Evolutionary conservation across 345 rosid genomes (phyloP).

Genomic region (Orychophragmus violaceus): DNA sequence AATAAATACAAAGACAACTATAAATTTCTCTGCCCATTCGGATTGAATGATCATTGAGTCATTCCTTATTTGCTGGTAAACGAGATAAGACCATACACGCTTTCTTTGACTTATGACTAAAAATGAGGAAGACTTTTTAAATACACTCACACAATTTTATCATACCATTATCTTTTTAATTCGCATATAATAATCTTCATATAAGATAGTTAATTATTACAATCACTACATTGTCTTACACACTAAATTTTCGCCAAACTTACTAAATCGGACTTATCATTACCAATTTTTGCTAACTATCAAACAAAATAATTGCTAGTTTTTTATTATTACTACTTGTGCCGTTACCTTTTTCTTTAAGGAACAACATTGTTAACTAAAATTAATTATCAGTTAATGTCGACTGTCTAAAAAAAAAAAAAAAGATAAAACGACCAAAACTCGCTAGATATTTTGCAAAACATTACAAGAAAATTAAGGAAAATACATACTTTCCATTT

Average conservation of each 20-base stretch:
- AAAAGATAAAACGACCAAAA: slow-evolving; percentile 8
- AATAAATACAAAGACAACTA: not conserved
- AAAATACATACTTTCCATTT: not conserved
- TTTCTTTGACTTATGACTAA: slow-evolving; percentile 18
- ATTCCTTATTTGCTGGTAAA: slow-evolving; percentile 15
- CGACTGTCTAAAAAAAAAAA: not conserved
- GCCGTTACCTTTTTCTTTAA: not conserved
- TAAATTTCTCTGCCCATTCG: not conserved
- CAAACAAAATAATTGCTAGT: not conserved
- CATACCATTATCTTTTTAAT: not conserved
- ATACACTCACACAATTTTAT: not conserved
- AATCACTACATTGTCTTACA: not conserved
- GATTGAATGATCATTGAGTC: slow-evolving; percentile 14
- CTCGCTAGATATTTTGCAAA: not conserved
- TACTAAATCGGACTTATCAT: not conserved
- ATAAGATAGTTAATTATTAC: not conserved
- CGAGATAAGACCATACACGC: slow-evolving; percentile 11
- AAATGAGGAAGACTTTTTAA: slow-evolving; percentile 8
- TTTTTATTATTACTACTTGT: not conserved
- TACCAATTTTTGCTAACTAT: not conserved
- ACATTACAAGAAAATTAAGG: not conserved
- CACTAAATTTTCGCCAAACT: not conserved
- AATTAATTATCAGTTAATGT: not conserved
- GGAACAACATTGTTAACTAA: not conserved
- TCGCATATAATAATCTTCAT: not conserved